Percentiles rank a stretch among this genome's conserved stretches.
phyloP scores from a whole-genome alignment of 306 rosid species.

The Cucurbita moschata region DNA sequence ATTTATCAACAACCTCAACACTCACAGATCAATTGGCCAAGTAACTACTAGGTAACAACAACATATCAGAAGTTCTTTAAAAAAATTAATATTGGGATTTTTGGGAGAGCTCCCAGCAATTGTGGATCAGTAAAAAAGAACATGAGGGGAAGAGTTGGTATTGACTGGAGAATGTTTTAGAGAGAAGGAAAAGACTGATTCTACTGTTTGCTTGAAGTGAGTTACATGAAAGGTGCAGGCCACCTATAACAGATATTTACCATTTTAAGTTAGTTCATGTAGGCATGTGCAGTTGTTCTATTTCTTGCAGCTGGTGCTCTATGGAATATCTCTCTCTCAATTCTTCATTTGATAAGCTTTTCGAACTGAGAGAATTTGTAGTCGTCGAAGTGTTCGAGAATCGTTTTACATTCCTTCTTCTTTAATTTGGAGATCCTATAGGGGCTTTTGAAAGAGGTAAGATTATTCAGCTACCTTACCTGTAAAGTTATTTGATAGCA shows the following conservation, averaged over 20 bases:
- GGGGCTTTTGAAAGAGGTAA: conserved; percentile 55
- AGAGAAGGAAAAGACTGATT: conserved; percentile 34
- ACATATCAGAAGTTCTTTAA: conserved; percentile 1
- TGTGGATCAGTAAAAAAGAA: conserved; percentile 28
- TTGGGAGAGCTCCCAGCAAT: conserved; percentile 36
- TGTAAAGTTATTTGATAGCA: conserved; percentile 98
- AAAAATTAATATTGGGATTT: conserved; percentile 27
- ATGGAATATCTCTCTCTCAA: conserved; percentile 1
- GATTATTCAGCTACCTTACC: conserved; percentile 45
- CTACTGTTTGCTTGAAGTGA: conserved; percentile 66
- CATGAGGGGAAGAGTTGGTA: conserved; percentile 39
- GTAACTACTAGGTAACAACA: conserved; percentile 49
- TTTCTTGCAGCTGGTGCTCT: conserved; percentile 12
- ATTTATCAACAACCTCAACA: conserved; percentile 93
- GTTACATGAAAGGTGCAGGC: conserved; percentile 59
- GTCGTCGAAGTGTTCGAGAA: background rate
- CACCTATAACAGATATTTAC: conserved; percentile 35
- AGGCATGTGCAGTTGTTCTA: conserved; percentile 11
- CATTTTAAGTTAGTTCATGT: conserved; percentile 8
- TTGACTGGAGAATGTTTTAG: conserved; percentile 26
- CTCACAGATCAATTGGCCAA: conserved; percentile 84
- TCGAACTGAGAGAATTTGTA: conserved; percentile 10
- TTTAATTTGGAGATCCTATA: conserved; percentile 31
- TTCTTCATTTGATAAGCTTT: conserved; percentile 12
- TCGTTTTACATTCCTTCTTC: conserved; percentile 40